phyloP scores from a whole-genome alignment of 2,329 filamentous ascomycete genomes.

The Sporothrix luriei region DNA sequence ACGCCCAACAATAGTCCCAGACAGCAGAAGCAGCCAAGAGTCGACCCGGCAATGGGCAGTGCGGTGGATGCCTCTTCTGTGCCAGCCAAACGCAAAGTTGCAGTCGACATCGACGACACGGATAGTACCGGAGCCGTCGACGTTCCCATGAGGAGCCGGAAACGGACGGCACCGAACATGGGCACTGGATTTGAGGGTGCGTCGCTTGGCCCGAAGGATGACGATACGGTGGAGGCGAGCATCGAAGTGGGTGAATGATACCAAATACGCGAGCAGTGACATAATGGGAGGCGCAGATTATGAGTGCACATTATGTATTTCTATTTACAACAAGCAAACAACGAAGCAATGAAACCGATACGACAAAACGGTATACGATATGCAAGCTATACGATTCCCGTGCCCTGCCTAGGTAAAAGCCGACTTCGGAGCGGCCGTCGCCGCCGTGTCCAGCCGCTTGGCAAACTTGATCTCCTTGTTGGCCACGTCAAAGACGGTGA shows the following conservation, averaged over 20 bases:
- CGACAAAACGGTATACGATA: background rate
- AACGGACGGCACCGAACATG: background rate
- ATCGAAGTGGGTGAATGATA: background rate
- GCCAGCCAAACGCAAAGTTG: background rate
- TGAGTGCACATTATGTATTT: too few species aligned
- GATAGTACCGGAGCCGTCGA: background rate
- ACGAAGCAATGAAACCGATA: background rate
- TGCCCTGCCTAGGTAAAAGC: background rate
- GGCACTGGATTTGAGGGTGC: too few species aligned
- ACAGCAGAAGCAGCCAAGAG: slow-evolving; percentile 3
- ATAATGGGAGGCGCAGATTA: background rate
- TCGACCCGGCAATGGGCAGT: background rate
- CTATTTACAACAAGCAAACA: background rate
- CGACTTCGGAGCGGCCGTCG: background rate
- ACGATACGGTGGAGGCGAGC: background rate
- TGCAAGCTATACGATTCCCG: background rate
- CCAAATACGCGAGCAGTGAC: background rate
- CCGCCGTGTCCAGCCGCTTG: slow-evolving; percentile 17
- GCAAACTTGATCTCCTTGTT: slow-evolving; percentile 43
- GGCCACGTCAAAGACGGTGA: slow-evolving; percentile 41
- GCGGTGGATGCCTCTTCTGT: background rate
- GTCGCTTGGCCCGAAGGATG: background rate
- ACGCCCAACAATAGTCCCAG: background rate
- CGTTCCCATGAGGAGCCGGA: background rate
- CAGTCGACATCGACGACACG: background rate